Evolutionary conservation across 768 basidiomycete species (phyloP).

Genomic region (Mrakia hoshinonis): DNA sequence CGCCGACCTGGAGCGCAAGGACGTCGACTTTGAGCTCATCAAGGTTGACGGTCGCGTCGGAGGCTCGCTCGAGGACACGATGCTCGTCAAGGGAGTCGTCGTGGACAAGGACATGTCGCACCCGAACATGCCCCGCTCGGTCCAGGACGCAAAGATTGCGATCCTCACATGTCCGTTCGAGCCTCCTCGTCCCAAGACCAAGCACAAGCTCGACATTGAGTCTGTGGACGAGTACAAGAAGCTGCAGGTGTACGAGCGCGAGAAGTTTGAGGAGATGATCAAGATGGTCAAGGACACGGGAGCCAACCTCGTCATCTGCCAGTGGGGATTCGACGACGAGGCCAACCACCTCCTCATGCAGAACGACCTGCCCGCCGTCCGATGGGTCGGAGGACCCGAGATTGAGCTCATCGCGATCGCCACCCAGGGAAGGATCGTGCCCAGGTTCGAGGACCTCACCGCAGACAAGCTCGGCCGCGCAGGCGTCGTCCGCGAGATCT

Average conservation of each 20-base stretch:
- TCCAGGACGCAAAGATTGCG: slow-evolving; percentile 82
- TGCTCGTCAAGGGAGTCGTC: slow-evolving; percentile 90
- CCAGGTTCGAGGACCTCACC: slow-evolving; percentile 91
- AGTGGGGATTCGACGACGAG: slow-evolving; percentile 99
- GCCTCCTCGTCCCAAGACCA: slow-evolving; percentile 96
- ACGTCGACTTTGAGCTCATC: slow-evolving; percentile 95
- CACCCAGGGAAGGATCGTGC: slow-evolving; percentile 94
- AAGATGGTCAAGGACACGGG: slow-evolving; percentile 71
- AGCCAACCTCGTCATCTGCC: slow-evolving; percentile 96
- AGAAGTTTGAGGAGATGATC: slow-evolving; percentile 96
- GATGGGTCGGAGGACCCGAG: slow-evolving; percentile 99
- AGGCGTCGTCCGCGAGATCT: slow-evolving; percentile 83
- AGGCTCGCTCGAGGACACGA: slow-evolving; percentile 88
- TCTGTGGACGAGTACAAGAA: slow-evolving; percentile 94
- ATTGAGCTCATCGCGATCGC: slow-evolving; percentile 99
- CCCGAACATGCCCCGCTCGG: slow-evolving; percentile 86
- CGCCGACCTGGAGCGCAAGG: slow-evolving; percentile 85
- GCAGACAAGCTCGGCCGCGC: slow-evolving; percentile 85
- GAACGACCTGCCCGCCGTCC: slow-evolving; percentile 90
- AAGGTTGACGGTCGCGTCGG: slow-evolving; percentile 99
- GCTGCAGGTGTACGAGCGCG: slow-evolving; percentile 85
- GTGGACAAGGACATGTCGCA: slow-evolving; percentile 99
- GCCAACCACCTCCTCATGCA: slow-evolving; percentile 97
- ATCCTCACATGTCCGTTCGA: slow-evolving; percentile 99
- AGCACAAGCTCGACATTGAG: slow-evolving; percentile 96